These are phyloP conservation scores for Hymenoscyphus linearis DNA, from an alignment of 2,329 filamentous ascomycete genomes.

Conservation along the genomic window DNA sequence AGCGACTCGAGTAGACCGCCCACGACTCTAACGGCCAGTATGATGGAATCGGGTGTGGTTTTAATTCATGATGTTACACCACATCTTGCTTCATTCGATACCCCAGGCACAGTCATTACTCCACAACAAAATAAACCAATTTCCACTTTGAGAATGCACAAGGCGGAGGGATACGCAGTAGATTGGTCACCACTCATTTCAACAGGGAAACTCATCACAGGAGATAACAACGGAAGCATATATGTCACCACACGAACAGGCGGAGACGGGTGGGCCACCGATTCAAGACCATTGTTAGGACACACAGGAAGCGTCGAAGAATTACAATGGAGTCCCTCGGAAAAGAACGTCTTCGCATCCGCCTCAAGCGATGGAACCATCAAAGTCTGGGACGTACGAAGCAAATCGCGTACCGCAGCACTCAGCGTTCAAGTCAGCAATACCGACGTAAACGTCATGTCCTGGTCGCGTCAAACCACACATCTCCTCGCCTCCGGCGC, in stretches of 20 bases:
- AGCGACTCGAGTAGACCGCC: conserved; percentile 65
- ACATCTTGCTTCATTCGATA: conserved; percentile 84
- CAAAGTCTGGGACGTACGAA: conserved; percentile 91
- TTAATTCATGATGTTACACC: conserved; percentile 93
- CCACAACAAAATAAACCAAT: conserved; percentile 84
- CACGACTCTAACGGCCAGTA: conserved; percentile 80
- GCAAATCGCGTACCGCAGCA: conserved; percentile 83
- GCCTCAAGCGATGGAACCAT: conserved; percentile 91
- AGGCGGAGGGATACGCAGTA: conserved; percentile 89
- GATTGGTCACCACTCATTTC: conserved; percentile 87
- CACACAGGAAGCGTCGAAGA: conserved; percentile 88
- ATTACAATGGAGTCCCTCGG: conserved; percentile 91
- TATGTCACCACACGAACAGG: conserved; percentile 82
- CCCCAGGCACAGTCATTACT: conserved; percentile 73
- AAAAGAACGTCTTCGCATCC: conserved; percentile 90
- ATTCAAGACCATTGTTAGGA: conserved; percentile 75
- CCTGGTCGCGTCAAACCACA: conserved; percentile 83
- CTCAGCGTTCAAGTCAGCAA: conserved; percentile 79
- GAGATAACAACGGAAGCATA: conserved; percentile 86
- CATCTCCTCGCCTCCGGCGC: conserved; percentile 89
- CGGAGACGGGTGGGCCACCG: conserved; percentile 84
- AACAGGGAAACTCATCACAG: conserved; percentile 80
- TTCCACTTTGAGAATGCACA: conserved; percentile 84
- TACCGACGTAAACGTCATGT: conserved; percentile 92
- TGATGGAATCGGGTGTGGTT: conserved; percentile 85